Evolutionary conservation across 352 stramenopile genomes (phyloP).

Genomic region (Phytophthora fragariaefolia): DNA sequence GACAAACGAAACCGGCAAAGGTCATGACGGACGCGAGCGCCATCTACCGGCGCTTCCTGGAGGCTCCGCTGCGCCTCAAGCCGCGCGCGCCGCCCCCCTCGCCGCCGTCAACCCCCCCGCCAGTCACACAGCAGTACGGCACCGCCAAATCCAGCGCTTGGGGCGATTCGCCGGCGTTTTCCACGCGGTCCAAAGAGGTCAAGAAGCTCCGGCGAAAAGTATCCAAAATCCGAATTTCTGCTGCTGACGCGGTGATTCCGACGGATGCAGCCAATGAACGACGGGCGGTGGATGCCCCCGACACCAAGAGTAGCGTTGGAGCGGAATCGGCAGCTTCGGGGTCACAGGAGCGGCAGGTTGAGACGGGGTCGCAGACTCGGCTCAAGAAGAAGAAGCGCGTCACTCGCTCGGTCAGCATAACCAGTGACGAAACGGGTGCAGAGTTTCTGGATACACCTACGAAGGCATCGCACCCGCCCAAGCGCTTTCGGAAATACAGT

Average conservation of each 20-base stretch:
- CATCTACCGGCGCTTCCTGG: slow-evolving; percentile 57
- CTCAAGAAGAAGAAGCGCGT: slow-evolving; percentile 52
- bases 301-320: slow-evolving; percentile 10
- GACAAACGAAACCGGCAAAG: too few relatives aligned
- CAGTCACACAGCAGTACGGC: slow-evolving; percentile 18
- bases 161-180: slow-evolving; percentile 16
- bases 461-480: slow-evolving; percentile 44
- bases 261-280: background rate
- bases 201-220: slow-evolving; percentile 36
- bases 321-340: slow-evolving; percentile 4
- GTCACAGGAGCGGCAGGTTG: background rate
- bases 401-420: slow-evolving; percentile 36
- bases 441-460: slow-evolving; percentile 54
- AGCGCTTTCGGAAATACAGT: slow-evolving; percentile 44
- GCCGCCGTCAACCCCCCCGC: slow-evolving; percentile 4
- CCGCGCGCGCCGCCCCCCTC: slow-evolving; percentile 10
- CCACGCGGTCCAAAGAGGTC: slow-evolving; percentile 34
- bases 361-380: background rate
- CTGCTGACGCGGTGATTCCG: background rate
- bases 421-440: slow-evolving; percentile 38
- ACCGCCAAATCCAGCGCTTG: slow-evolving; percentile 2
- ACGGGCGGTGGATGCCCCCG: background rate
- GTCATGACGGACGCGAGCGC: slow-evolving; percentile 40
- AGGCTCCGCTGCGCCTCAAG: slow-evolving; percentile 55
- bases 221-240: slow-evolving; percentile 28